Evolutionary conservation across 2,329 filamentous ascomycete genomes (phyloP), one percentile per base, ranked within the genome.

Genomic region (Pseudonectria foliicola): DNA sequence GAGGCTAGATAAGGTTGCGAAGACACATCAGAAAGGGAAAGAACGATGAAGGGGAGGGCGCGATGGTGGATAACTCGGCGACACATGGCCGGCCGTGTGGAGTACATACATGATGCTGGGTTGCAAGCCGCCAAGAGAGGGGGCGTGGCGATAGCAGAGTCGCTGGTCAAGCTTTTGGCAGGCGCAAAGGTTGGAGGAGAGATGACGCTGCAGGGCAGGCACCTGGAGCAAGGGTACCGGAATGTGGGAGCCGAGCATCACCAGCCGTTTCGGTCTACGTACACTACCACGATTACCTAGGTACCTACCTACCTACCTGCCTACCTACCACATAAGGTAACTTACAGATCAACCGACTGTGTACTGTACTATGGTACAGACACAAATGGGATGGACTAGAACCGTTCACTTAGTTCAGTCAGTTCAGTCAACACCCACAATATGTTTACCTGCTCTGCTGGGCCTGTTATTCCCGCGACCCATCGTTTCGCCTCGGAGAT

Each of bases 11-110:
- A 53, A 51, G 49, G 49, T 53, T 52, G 43, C 37, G 43, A 50
- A 52, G 45, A 44, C 43, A 48, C 36, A 40, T 41, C 40, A 42
- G 35, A 37, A 48, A 50, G 40, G 43, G 47, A 44, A 42, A 52
- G 34, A 45, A 43, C 25, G 37, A 41, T 38, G 42, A 43, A 44
- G 42, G 39, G 45, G 46, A 40, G 27, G 31, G 35, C 39, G 40
- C 30, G 41, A 33, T 46, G 41, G 45, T 56, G 54, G 54, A 54
- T 54, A 54, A 52, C 46, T 56, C 53, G 55, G 55, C 55, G 54
- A 53, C 53, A 51, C 45, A 50, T 46, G 53, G 54, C 49, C 53
- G 53, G 49, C 45, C 45, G 46, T 52, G 53, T 53, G 53, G 48
- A 54, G 45, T 46, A 37, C 38, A 34, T 29, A 49, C 45, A 48